phyloP scores from a whole-genome alignment of 495 filamentous ascomycete species.

The Aspergillus carlsbadensis region DNA sequence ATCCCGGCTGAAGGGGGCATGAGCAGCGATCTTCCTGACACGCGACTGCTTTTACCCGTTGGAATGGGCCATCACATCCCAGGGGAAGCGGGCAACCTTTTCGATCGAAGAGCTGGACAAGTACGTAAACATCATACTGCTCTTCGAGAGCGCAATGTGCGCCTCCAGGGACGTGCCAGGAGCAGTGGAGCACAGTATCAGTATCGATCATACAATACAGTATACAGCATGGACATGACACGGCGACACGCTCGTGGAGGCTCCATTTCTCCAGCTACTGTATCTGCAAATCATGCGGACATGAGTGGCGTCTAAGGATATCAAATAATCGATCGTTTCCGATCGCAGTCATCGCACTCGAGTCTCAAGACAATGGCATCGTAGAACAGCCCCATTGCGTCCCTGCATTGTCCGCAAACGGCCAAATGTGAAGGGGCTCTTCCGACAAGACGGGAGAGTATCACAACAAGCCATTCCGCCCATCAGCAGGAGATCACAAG shows the following conservation, averaged over 20 bases:
- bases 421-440: neutral
- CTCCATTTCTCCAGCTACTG: neutral
- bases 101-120: slow-evolving; percentile 24
- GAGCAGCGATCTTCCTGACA: slow-evolving; percentile 13
- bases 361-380: no score
- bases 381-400: neutral
- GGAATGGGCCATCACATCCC: slow-evolving; percentile 24
- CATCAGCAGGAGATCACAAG: slow-evolving; percentile 23
- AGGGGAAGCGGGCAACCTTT: slow-evolving; percentile 17
- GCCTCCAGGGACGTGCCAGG: slow-evolving; percentile 10
- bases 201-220: neutral
- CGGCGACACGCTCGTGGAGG: neutral
- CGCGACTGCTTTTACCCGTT: slow-evolving; percentile 16
- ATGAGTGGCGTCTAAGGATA: neutral
- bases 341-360: neutral
- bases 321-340: neutral
- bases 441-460: slow-evolving; percentile 13
- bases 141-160: neutral
- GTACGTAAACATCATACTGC: neutral
- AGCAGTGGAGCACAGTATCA: neutral
- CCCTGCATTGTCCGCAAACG: neutral
- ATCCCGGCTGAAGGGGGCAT: slow-evolving; percentile 21
- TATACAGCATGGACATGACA: neutral
- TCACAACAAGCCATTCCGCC: slow-evolving; percentile 14
- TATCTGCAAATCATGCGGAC: slow-evolving; percentile 9